Base-by-base conservation (phyloP, 306 rosid genomes). In the Castanea mollissima region DNA sequence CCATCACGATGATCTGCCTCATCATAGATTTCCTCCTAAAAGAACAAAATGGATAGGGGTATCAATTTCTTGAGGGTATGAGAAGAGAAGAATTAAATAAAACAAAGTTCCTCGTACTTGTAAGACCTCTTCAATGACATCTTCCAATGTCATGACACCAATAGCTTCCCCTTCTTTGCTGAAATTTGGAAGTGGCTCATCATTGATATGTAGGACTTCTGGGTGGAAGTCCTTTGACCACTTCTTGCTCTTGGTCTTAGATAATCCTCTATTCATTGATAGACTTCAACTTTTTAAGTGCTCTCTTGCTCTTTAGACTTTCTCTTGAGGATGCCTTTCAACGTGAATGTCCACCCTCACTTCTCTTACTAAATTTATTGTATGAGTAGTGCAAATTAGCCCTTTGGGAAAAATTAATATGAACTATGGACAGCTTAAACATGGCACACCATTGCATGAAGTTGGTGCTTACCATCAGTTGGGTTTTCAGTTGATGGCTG, bases 41-140 rank as follows among this genome's bases (percentile, higher is more conserved):
- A 8, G 49, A 32, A 19, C 15, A 65, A 65, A 63, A 65, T 32
- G 71, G 71, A 65, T n/a, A 18, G 14, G 27, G 6, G 4, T 8
- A 46, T 65, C 16, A 63, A 65, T 19, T 34, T 65, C 46, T 34
- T 19, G 6, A 65, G 71, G 41, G 35, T 19, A 69, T 55, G 56
- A 76, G 20, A 70, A 58, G 51, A 9, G 51, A 14, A 14, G 13
- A 10, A 34, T 49, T 25, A 72, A 74, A 76, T 55, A 19, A 80
- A 55, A 59, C 5, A 49, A 21, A 76, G 27, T 23, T n/a, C 8
- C 63, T 58, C 20, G 1, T 86, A 94, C 97, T 95, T 92, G 99
- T 82, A 95, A 79, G 60, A 95, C 97, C 89, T 95, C 97, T 85
- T 93, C 98, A n/a, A 95, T 95, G 25, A 95, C 97, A 77, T 93